Percentiles rank a stretch among this genome's conserved stretches.
These are phyloP conservation scores for Candida montana DNA, from an alignment of 805 yeast species.

Conservation along the genomic window DNA sequence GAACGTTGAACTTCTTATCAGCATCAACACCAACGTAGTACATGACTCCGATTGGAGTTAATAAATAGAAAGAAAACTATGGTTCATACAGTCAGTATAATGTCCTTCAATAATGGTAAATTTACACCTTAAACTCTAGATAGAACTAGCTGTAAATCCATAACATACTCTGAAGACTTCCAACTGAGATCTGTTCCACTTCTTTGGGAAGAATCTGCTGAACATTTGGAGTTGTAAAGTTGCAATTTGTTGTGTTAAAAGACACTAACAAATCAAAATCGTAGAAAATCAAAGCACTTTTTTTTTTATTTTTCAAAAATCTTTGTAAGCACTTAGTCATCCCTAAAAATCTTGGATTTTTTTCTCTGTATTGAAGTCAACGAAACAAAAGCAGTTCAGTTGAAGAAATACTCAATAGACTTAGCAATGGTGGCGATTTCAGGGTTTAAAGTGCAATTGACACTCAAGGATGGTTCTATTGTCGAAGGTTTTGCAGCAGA, in stretches of 20 bases:
- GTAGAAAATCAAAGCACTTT: background rate
- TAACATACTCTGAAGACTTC: conserved; percentile 13
- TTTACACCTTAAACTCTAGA: background rate
- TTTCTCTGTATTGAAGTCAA: too few relatives aligned
- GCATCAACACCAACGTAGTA: conserved; percentile 89
- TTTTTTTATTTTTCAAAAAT: too few relatives aligned
- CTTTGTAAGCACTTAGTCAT: background rate
- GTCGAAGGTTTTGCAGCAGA: conserved; percentile 38
- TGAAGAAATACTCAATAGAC: too few relatives aligned
- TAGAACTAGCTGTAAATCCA: too few relatives aligned
- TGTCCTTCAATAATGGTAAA: background rate
- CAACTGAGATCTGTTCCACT: conserved; percentile 10
- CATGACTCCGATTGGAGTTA: conserved; percentile 90
- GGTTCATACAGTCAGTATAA: background rate
- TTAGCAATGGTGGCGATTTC: conserved; percentile 33
- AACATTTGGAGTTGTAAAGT: background rate
- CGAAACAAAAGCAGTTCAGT: too few relatives aligned
- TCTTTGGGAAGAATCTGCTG: conserved; percentile 1
- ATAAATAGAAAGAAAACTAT: conserved; percentile 74
- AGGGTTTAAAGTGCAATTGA: conserved; percentile 42
- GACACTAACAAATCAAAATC: too few relatives aligned
- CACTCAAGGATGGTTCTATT: conserved; percentile 32
- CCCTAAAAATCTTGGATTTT: too few relatives aligned
- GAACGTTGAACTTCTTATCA: conserved; percentile 80
- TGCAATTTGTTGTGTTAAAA: too few relatives aligned